Conservation (phyloP, 345 rosid genomes). For the Eutrema japonicum region DNA sequence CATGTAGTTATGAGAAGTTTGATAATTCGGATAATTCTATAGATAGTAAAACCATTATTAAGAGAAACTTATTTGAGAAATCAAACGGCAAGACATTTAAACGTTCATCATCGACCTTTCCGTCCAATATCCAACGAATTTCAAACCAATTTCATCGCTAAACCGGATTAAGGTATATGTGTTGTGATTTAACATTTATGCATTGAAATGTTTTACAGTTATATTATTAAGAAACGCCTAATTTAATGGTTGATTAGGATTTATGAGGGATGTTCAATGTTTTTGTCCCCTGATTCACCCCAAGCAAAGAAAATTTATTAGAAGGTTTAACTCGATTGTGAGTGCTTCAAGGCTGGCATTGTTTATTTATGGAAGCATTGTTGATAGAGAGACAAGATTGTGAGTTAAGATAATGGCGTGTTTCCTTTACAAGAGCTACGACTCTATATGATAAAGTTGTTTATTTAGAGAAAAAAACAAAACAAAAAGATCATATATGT, state of each 20-base stretch:
- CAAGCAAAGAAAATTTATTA: background rate
- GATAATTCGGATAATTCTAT: too few relatives aligned
- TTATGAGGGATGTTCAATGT: background rate
- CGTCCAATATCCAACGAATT: background rate
- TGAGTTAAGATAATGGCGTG: slow-evolving; percentile 9
- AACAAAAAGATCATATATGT: slow-evolving; percentile 10
- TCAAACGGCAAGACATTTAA: too few relatives aligned
- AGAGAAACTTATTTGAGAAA: too few relatives aligned
- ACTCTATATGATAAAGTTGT: background rate
- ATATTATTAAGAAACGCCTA: background rate
- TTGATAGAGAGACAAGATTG: slow-evolving; percentile 22
- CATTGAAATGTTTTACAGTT: background rate
- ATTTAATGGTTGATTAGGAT: background rate
- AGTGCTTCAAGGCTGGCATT: slow-evolving; percentile 1
- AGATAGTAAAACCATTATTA: too few relatives aligned
- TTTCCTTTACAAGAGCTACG: slow-evolving; percentile 6
- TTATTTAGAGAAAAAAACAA: background rate
- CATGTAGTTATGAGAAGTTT: background rate
- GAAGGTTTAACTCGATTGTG: background rate
- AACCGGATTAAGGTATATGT: too few relatives aligned
- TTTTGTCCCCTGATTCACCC: slow-evolving; percentile 7
- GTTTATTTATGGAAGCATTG: slow-evolving; percentile 6
- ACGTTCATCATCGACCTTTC: too few relatives aligned
- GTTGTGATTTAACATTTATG: background rate
- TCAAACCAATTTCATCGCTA: too few relatives aligned